phyloP scores from a whole-genome alignment of 1,139 yeast species.

The Kodamaea sp. region DNA sequence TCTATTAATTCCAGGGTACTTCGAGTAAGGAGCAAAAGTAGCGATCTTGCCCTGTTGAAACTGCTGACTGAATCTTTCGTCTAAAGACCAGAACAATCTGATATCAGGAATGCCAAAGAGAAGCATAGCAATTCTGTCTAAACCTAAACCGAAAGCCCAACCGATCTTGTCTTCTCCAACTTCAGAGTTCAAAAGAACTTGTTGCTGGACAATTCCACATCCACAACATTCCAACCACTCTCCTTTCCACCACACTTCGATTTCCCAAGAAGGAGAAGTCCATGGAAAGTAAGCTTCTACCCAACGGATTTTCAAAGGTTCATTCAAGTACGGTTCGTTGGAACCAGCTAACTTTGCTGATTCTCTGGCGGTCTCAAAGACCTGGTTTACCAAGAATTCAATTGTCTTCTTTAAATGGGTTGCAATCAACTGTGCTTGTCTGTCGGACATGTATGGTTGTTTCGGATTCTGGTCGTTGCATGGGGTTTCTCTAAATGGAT shows the following conservation, averaged over 20 bases:
- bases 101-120: slow-evolving; percentile 95
- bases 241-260: slow-evolving; percentile 98
- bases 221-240: slow-evolving; percentile 99
- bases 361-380: slow-evolving; percentile 71
- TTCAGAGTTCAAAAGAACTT: slow-evolving; percentile 74
- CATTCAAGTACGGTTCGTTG: slow-evolving; percentile 59
- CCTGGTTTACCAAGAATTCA: slow-evolving; percentile 79
- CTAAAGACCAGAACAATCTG: slow-evolving; percentile 87
- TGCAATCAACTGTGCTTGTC: slow-evolving; percentile 68
- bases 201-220: slow-evolving; percentile 85
- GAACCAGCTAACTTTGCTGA: slow-evolving; percentile 71
- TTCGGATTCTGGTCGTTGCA: slow-evolving; percentile 71
- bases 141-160: slow-evolving; percentile 98
- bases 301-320: slow-evolving; percentile 90
- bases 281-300: slow-evolving; percentile 96
- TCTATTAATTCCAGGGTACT: slow-evolving; percentile 82
- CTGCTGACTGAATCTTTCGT: slow-evolving; percentile 75
- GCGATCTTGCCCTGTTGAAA: slow-evolving; percentile 65
- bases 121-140: slow-evolving; percentile 94
- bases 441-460: slow-evolving; percentile 70
- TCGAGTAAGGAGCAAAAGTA: slow-evolving; percentile 85
- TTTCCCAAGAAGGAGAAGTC: slow-evolving; percentile 98
- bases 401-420: slow-evolving; percentile 82
- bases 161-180: slow-evolving; percentile 64
- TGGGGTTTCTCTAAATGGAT: slow-evolving; percentile 44